Percentiles rank a stretch among this genome's conserved stretches.
Evolutionary conservation across 768 basidiomycete genomes (phyloP).

Genomic region (Mycena venus): DNA sequence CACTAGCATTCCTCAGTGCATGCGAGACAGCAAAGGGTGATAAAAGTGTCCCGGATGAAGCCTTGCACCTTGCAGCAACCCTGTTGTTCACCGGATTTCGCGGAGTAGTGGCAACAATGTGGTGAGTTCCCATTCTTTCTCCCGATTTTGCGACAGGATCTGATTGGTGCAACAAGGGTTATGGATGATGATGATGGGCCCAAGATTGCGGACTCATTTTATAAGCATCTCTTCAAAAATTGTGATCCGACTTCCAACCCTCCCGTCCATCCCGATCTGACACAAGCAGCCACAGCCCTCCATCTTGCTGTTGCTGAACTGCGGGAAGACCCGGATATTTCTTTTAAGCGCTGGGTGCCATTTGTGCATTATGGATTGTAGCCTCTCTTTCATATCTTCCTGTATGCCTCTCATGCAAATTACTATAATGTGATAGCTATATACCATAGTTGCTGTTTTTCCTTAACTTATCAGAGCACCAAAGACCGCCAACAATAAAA

Average conservation of each 20-base stretch:
- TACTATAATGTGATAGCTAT: too few species aligned
- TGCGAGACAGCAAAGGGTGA: constrained; percentile 48
- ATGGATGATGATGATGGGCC: not conserved
- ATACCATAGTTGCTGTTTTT: too few species aligned
- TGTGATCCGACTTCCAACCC: not conserved
- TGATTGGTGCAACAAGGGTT: not conserved
- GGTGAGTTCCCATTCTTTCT: not conserved
- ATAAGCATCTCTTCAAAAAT: not conserved
- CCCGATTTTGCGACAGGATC: not conserved
- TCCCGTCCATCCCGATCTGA: not conserved
- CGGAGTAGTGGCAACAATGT: constrained; percentile 37
- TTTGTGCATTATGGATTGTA: constrained; percentile 14
- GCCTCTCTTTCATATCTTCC: too few species aligned
- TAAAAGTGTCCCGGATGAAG: constrained; percentile 37
- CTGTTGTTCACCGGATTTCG: too few species aligned
- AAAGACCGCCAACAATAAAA: too few species aligned
- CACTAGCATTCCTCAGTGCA: constrained; percentile 47
- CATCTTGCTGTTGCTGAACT: not conserved
- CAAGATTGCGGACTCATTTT: not conserved
- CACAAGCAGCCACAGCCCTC: not conserved
- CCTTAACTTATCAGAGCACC: too few species aligned
- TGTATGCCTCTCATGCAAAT: too few species aligned
- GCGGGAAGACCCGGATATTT: not conserved
- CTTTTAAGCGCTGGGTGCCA: not conserved
- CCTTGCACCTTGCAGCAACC: too few species aligned